Base-by-base conservation (phyloP, 176 grass and related monocot species). In the Metroxylon sagu region DNA sequence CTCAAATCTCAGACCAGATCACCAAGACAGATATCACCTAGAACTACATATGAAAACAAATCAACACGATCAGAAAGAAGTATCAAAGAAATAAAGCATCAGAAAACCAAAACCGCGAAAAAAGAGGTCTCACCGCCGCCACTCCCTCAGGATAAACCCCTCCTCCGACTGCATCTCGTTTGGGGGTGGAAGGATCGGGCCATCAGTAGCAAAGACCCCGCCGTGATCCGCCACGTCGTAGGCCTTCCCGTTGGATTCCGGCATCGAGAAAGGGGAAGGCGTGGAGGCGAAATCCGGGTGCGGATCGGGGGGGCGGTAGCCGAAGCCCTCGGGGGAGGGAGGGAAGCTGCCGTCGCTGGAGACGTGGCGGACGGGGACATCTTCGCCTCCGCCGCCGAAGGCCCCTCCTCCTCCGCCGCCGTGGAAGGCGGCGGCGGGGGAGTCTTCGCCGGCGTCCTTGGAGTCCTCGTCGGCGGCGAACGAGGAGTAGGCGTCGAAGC, bases 121-220 rank as follows among this genome's bases (percentile, higher is more conserved):
- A 43, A 14, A 43, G 35, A 50, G 6, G 17, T 58, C 73, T 76
- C 77, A 95, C 90, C 90, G 78, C 49, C 83, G 80, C 90, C 90
- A 95, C 39, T 95, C 86, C 3, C 83, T 77, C 71, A 95, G 85
- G 14, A 85, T 49, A 60, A 68, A 70, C 3, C 85, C 90, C 57
- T 80, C 76, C 67, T 89, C 83, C 61, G 69, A 25, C 26, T 85
- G 69, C 89, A 95, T 95, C 83, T 86, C 82, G 67, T 53, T 5
- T 1, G 80, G 82, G 29, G 85, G 83, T 0, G 79, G 90, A 10
- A 95, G 80, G 64, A 84, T 50, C 19, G 77, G 49, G 0, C 85
- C 85, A 19, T 79, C 76, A 14, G 60, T 65, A 61, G 51, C 50
- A 60, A 78, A 79, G 16, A 71, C 39, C 49, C 59, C 58, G 29